Percentiles rank a stretch among this genome's conserved stretches.
These are phyloP conservation scores for Esteya vermicola DNA, from an alignment of 2,329 filamentous ascomycete species.

Conservation along the genomic window DNA sequence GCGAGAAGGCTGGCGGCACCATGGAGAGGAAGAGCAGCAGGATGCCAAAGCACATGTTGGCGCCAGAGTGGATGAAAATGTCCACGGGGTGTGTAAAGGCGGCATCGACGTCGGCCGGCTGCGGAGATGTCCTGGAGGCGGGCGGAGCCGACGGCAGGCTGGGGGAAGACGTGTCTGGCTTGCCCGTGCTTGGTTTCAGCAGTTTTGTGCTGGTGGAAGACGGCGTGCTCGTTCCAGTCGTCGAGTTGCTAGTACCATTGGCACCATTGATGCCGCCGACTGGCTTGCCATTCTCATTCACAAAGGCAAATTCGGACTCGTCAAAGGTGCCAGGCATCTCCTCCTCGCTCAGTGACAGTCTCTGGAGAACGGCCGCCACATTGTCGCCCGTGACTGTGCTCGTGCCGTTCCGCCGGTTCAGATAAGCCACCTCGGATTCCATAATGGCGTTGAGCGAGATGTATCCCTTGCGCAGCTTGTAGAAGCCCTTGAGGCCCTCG, in stretches of 20 bases:
- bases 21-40: slow-evolving; percentile 80
- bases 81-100: slow-evolving; percentile 65
- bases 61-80: slow-evolving; percentile 76
- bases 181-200: background rate
- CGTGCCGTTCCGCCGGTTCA: background rate
- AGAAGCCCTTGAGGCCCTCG: slow-evolving; percentile 82
- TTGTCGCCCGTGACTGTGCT: background rate
- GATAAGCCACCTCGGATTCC: slow-evolving; percentile 46
- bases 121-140: no score
- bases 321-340: slow-evolving; percentile 24
- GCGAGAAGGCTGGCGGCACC: slow-evolving; percentile 81
- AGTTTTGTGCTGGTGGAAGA: background rate
- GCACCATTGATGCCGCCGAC: slow-evolving; percentile 14
- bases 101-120: slow-evolving; percentile 34
- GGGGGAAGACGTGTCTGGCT: no score
- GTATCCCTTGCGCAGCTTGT: slow-evolving; percentile 82
- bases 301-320: slow-evolving; percentile 18
- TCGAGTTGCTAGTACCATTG: slow-evolving; percentile 11
- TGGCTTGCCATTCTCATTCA: slow-evolving; percentile 11
- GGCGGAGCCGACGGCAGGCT: no score
- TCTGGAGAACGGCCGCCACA: background rate
- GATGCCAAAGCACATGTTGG: slow-evolving; percentile 80
- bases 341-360: slow-evolving; percentile 13
- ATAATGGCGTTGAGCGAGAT: slow-evolving; percentile 68
- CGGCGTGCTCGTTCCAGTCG: background rate